Evolutionary conservation across 2,329 filamentous ascomycete genomes (phyloP), one percentile per base, ranked within the genome.

Genomic region (Ophiostoma sp.): DNA sequence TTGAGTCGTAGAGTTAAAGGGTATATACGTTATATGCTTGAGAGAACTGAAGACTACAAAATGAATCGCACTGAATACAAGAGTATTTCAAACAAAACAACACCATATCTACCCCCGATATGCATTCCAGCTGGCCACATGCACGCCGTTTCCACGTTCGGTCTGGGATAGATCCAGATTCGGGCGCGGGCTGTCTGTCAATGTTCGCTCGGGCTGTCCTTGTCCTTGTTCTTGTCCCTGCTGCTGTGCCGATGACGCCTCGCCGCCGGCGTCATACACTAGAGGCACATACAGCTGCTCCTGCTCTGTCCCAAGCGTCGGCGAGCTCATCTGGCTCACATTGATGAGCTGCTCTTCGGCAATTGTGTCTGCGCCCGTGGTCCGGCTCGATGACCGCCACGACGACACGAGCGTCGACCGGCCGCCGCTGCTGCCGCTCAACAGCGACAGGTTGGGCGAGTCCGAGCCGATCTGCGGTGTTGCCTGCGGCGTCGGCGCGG

Each of bases 61-160:
- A 17, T 48, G 44, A 20, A 39, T 15, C 41, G 41, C 20, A 8
- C 44, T 5, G 17, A 48, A n/a, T n/a, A n/a, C 44, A 48, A 2
- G 7, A n/a, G 4, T 1, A n/a, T 48, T 20, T 48, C 7, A n/a
- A 39, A 11, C 10, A 39, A 39, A 48, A 48, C 52, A 27, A 35
- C 65, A 20, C 23, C 39, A 0, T 23, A 0, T 23, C 67, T 48
- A 71, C 1, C 52, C 68, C 8, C 62, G 64, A 35, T 73, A 75
- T 1, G 54, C 39, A 4, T 44, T 65, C 74, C 74, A 74, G 54
- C 72, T 74, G 23, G 68, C 67, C 17, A 74, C 71, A 57, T 72
- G 68, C 52, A 67, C 36, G 5, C 72, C 71, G 3, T 35, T 33
- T 1, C 5, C 23, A 17, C 65, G 66, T 36, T 74, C 73, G 17